These are phyloP conservation scores for Saccharomyces hybrid DNA, from an alignment of 1,139 yeast genomes.

Conservation along the genomic window DNA sequence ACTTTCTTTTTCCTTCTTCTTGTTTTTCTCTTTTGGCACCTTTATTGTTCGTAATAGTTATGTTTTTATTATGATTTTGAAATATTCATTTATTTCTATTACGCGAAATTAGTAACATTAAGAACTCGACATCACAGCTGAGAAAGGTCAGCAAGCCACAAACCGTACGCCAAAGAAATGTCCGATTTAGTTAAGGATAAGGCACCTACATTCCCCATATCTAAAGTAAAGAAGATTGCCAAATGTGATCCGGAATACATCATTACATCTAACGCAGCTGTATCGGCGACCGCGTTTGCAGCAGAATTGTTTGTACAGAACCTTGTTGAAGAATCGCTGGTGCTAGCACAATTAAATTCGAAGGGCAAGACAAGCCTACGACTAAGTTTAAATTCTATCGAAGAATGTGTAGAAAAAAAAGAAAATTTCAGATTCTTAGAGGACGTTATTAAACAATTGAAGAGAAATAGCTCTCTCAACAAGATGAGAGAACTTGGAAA, in stretches of 20 bases:
- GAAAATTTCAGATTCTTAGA: conserved; percentile 62
- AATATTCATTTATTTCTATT: too few species aligned
- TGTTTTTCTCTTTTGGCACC: too few species aligned
- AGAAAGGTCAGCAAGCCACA: too few species aligned
- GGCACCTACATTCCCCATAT: conserved; percentile 48
- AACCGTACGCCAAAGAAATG: conserved; percentile 2
- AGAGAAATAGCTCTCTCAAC: neutral
- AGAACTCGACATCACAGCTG: too few species aligned
- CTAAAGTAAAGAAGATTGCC: conserved; percentile 76
- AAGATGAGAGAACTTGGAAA: conserved; percentile 9
- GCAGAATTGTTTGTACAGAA: conserved; percentile 82
- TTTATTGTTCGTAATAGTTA: too few species aligned
- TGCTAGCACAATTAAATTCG: conserved; percentile 28
- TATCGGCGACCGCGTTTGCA: conserved; percentile 78
- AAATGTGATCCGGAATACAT: conserved; percentile 79
- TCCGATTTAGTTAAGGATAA: conserved; percentile 6
- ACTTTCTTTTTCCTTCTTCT: neutral
- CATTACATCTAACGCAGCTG: conserved; percentile 71
- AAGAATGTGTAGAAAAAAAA: conserved; percentile 58
- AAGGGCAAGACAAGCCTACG: conserved; percentile 14
- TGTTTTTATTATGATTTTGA: too few species aligned
- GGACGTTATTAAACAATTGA: conserved; percentile 30
- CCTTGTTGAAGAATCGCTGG: conserved; percentile 70
- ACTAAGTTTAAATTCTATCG: conserved; percentile 57
- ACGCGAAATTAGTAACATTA: too few species aligned